Conservation (phyloP, 257 asterid genomes). For the Echium plantagineum region DNA sequence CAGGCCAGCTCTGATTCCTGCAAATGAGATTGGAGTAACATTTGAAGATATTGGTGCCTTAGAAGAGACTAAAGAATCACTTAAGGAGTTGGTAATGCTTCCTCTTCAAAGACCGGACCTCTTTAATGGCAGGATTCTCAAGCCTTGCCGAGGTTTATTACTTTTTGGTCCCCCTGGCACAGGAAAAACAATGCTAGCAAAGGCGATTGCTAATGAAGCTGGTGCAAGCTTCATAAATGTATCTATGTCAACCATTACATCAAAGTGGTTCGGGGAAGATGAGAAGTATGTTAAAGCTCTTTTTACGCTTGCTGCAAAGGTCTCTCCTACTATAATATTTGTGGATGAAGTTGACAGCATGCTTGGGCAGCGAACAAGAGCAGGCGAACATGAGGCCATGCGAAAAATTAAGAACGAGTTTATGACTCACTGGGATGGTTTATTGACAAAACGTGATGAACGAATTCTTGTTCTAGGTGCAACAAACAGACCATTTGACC, state of each 20-base stretch:
- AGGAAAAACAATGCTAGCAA: conserved; percentile 98
- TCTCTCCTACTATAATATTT: conserved; percentile 84
- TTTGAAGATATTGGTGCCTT: conserved; percentile 86
- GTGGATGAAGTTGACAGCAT: conserved; percentile 98
- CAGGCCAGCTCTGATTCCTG: conserved; percentile 88
- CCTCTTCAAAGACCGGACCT: conserved; percentile 96
- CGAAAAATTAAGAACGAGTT: conserved; percentile 89
- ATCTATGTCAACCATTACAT: conserved; percentile 91
- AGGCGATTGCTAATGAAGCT: conserved; percentile 94
- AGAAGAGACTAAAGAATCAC: conserved; percentile 81
- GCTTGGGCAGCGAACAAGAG: conserved; percentile 95
- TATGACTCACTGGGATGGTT: conserved; percentile 96
- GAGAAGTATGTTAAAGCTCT: conserved; percentile 94
- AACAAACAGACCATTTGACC: conserved; percentile 96
- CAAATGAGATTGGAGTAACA: conserved; percentile 78
- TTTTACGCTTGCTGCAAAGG: conserved; percentile 92
- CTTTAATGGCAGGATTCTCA: conserved; percentile 86
- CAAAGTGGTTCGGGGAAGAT: conserved; percentile 98
- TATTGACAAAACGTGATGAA: conserved; percentile 77
- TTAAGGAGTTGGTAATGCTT: conserved; percentile 98
- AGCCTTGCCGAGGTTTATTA: conserved; percentile 92
- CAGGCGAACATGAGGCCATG: conserved; percentile 97
- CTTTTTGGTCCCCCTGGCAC: conserved; percentile 99
- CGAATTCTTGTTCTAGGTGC: conserved; percentile 97
- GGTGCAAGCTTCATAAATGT: conserved; percentile 97